These are phyloP conservation scores for Kwoniella sp. DNA, from an alignment of 768 basidiomycete species.

Conservation along the genomic window DNA sequence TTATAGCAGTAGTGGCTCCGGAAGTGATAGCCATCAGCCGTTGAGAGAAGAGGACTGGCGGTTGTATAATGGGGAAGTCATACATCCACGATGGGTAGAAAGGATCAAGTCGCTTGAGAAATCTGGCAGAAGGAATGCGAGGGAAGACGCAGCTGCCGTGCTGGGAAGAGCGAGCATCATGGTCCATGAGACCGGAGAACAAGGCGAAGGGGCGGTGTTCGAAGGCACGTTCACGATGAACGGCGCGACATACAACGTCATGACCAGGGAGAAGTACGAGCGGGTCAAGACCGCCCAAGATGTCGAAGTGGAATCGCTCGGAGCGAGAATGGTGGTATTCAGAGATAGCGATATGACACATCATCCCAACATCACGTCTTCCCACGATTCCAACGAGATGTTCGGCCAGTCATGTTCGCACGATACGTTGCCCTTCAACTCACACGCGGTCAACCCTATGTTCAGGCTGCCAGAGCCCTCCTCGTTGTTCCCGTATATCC, in stretches of 20 bases:
- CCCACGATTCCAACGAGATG: background rate
- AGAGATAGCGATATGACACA: constrained; percentile 71
- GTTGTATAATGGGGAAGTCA: constrained; percentile 76
- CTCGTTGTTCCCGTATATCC: constrained; percentile 10
- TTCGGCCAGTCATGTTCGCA: constrained; percentile 66
- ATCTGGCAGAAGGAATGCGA: constrained; percentile 16
- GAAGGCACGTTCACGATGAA: constrained; percentile 75
- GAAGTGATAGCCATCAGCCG: constrained; percentile 1
- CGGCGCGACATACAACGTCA: constrained; percentile 70
- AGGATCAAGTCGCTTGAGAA: constrained; percentile 49
- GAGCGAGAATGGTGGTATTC: constrained; percentile 67
- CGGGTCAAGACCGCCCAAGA: constrained; percentile 61
- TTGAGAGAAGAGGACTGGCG: constrained; percentile 31
- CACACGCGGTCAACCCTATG: constrained; percentile 60
- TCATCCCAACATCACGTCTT: constrained; percentile 45
- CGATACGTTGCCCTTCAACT: constrained; percentile 71
- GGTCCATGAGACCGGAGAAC: constrained; percentile 67
- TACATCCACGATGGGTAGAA: constrained; percentile 61
- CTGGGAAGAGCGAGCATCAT: constrained; percentile 80
- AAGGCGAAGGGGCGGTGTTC: constrained; percentile 62
- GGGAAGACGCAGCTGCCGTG: constrained; percentile 54
- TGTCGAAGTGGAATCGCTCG: constrained; percentile 59
- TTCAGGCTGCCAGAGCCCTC: constrained; percentile 15
- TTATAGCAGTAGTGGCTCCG: constrained; percentile 41
- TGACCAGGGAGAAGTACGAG: constrained; percentile 71